Conservation (phyloP, 257 asterid species). For the Nicotiana paniculata region DNA sequence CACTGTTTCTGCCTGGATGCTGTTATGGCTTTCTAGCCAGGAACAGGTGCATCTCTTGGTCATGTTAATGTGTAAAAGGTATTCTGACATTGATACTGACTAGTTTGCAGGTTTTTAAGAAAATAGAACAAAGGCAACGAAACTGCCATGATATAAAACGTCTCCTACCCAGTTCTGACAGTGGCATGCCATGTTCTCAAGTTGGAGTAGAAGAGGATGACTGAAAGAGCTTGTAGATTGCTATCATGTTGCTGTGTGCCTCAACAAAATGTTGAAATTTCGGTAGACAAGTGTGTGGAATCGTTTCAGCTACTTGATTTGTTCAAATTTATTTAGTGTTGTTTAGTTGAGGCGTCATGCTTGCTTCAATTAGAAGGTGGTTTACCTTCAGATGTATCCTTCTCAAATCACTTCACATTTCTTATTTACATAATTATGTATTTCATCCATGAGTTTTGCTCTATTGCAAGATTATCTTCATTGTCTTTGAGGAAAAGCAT, state of each 20-base stretch:
- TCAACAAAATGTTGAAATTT: conserved; percentile 21
- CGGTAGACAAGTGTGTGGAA: conserved; percentile 11
- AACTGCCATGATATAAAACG: not conserved
- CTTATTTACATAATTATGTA: not conserved
- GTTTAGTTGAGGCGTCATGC: conserved; percentile 12
- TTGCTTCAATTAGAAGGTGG: not conserved
- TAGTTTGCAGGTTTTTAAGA: conserved; percentile 1
- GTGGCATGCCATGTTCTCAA: conserved; percentile 7
- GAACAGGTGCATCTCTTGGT: conserved; percentile 3
- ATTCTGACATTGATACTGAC: not conserved
- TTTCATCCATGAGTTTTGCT: conserved; percentile 5
- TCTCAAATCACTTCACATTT: not conserved
- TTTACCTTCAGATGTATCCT: not conserved
- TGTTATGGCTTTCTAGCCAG: not conserved
- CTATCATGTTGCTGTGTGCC: not conserved
- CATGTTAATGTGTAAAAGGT: not conserved
- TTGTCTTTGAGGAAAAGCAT: not conserved
- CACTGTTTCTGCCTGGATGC: not conserved
- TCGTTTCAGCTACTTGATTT: conserved; percentile 13
- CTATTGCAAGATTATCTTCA: not conserved
- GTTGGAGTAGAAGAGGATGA: conserved; percentile 9
- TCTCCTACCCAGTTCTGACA: not conserved
- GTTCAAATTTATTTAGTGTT: conserved; percentile 17
- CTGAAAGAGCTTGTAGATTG: conserved; percentile 4
- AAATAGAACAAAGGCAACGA: conserved; percentile 1